phyloP scores from a whole-genome alignment of 2,329 filamentous ascomycete species.

The Xylaria polymorpha region DNA sequence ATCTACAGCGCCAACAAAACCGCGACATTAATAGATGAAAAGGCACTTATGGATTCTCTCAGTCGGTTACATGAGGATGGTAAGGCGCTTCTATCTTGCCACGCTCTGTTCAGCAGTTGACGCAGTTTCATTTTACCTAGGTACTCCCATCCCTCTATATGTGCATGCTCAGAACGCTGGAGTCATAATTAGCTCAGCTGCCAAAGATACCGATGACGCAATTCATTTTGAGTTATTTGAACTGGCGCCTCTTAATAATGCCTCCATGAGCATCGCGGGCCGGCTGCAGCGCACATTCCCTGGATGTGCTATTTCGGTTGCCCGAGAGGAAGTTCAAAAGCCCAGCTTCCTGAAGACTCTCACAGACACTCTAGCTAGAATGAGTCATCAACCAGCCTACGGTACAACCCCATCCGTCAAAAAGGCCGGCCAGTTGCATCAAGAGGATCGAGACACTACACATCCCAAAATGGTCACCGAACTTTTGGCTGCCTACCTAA shows the following conservation, averaged over 20 bases:
- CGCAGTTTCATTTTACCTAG: neutral
- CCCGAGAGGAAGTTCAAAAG: conserved; percentile 25
- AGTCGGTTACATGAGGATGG: neutral
- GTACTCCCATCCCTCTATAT: neutral
- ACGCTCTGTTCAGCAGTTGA: neutral
- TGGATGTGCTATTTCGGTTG: conserved; percentile 43
- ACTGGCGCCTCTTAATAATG: conserved; percentile 46
- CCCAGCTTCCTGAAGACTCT: conserved; percentile 28
- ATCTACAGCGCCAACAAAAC: neutral
- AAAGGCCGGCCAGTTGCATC: conserved; percentile 53
- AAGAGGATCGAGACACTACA: conserved; percentile 59
- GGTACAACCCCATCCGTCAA: conserved; percentile 25
- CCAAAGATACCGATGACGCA: neutral
- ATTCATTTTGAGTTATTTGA: conserved; percentile 51
- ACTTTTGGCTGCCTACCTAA: conserved; percentile 57
- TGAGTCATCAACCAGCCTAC: conserved; percentile 35
- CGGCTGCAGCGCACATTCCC: conserved; percentile 42
- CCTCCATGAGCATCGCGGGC: conserved; percentile 45
- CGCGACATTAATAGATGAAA: neutral
- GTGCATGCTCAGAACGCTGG: conserved; percentile 6
- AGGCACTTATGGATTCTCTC: neutral
- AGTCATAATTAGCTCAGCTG: conserved; percentile 1
- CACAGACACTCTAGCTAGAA: conserved; percentile 34
- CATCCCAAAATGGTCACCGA: conserved; percentile 63
- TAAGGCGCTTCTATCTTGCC: neutral